Percentiles rank a stretch among this genome's conserved stretches.
Evolutionary conservation across 2,329 filamentous ascomycete genomes (phyloP).

Genomic region (Xylariaceae sp.): DNA sequence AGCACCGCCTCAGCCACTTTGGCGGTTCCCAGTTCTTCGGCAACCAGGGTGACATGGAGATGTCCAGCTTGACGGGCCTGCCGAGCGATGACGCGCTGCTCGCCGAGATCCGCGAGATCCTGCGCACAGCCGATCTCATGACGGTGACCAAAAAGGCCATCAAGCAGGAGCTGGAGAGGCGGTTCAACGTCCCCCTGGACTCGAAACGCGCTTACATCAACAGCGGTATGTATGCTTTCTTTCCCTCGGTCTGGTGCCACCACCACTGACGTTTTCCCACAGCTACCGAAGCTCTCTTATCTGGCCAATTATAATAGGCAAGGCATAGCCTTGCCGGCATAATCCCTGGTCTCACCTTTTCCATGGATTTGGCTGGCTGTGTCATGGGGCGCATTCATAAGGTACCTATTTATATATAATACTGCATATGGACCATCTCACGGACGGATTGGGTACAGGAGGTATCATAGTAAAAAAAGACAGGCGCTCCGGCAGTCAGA

Average conservation of each 20-base stretch:
- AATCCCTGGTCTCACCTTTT: too few relatives aligned
- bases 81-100: slow-evolving; percentile 85
- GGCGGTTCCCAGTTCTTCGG: slow-evolving; percentile 52
- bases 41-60: slow-evolving; percentile 58
- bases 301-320: slow-evolving; percentile 62
- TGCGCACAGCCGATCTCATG: slow-evolving; percentile 91
- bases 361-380: slow-evolving; percentile 2
- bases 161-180: slow-evolving; percentile 83
- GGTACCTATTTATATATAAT: slow-evolving; percentile 4
- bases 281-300: slow-evolving; percentile 74
- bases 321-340: not conserved
- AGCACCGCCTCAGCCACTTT: slow-evolving; percentile 57
- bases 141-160: slow-evolving; percentile 97
- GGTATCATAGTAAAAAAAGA: too few relatives aligned
- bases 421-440: slow-evolving; percentile 4
- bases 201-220: slow-evolving; percentile 89
- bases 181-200: slow-evolving; percentile 82
- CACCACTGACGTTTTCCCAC: too few relatives aligned
- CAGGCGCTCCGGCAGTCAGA: too few relatives aligned
- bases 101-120: slow-evolving; percentile 88
- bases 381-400: too few relatives aligned
- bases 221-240: slow-evolving; percentile 71
- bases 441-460: too few relatives aligned
- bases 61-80: slow-evolving; percentile 65
- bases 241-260: slow-evolving; percentile 50